Conservation (phyloP, 2,329 filamentous ascomycete genomes). For the Huntiella abstrusa region DNA sequence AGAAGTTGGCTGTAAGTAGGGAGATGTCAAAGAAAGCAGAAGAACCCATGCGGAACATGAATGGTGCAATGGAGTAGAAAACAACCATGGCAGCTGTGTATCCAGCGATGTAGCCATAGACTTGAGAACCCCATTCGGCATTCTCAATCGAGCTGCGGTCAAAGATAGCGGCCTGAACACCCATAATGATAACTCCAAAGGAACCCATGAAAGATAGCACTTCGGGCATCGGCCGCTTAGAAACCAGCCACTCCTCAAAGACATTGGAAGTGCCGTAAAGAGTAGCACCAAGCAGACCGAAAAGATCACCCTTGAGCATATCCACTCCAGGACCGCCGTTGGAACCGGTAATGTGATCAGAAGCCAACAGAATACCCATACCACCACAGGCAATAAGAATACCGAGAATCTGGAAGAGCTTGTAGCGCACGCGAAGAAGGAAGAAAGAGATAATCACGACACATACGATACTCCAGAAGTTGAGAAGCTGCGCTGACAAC, state of each 20-base stretch:
- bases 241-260: constrained; percentile 86
- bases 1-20: constrained; percentile 86
- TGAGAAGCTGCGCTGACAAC: constrained; percentile 82
- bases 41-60: constrained; percentile 74
- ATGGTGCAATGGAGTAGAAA: constrained; percentile 76
- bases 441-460: constrained; percentile 73
- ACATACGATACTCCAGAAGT: constrained; percentile 95
- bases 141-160: constrained; percentile 54
- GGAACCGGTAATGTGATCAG: constrained; percentile 63
- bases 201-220: constrained; percentile 81
- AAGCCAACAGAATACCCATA: constrained; percentile 69
- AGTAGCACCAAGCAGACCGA: constrained; percentile 72
- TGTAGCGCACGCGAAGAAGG: constrained; percentile 76
- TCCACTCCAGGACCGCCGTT: constrained; percentile 51
- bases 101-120: constrained; percentile 71
- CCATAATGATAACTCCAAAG: constrained; percentile 81
- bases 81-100: constrained; percentile 68
- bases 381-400: constrained; percentile 85
- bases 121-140: constrained; percentile 44
- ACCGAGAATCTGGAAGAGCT: constrained; percentile 63
- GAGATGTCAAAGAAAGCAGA: constrained; percentile 97
- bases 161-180: constrained; percentile 77
- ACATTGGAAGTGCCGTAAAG: constrained; percentile 86
- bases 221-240: constrained; percentile 72
- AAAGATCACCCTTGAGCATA: constrained; percentile 78